Evolutionary conservation across 306 rosid species (phyloP).

Genomic region (Biancaea sappan): DNA sequence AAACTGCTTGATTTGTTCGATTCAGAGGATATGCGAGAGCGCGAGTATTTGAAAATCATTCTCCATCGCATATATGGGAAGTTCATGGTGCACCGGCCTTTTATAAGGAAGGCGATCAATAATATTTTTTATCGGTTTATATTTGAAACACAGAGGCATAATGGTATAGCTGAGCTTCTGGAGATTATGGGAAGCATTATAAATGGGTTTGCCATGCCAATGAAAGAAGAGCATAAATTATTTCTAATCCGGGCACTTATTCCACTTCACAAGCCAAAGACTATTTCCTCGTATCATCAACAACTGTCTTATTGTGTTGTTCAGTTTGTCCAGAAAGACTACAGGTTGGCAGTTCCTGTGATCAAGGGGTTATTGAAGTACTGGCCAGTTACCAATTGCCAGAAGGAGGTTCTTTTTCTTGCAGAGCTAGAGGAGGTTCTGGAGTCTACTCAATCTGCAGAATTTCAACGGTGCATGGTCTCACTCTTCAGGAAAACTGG

Average conservation of each 20-base stretch:
- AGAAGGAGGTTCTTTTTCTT: slow-evolving; percentile 78
- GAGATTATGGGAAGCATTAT: slow-evolving; percentile 74
- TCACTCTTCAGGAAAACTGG: slow-evolving; percentile 68
- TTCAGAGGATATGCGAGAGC: slow-evolving; percentile 73
- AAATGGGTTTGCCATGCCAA: slow-evolving; percentile 73
- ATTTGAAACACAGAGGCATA: slow-evolving; percentile 69
- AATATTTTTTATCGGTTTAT: slow-evolving; percentile 67
- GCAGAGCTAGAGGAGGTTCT: slow-evolving; percentile 70
- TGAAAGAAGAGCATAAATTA: slow-evolving; percentile 79
- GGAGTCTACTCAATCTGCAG: slow-evolving; percentile 52
- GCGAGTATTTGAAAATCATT: slow-evolving; percentile 66
- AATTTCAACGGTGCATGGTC: slow-evolving; percentile 52
- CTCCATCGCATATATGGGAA: slow-evolving; percentile 76
- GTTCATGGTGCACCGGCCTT: slow-evolving; percentile 77
- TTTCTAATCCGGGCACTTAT: slow-evolving; percentile 62
- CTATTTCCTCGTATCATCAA: slow-evolving; percentile 50
- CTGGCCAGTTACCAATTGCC: slow-evolving; percentile 76
- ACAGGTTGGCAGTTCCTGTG: slow-evolving; percentile 62
- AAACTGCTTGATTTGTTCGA: slow-evolving; percentile 67
- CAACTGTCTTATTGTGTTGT: slow-evolving; percentile 64
- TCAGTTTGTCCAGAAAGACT: slow-evolving; percentile 78
- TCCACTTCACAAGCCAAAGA: slow-evolving; percentile 75
- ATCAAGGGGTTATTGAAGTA: slow-evolving; percentile 68
- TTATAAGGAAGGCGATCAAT: slow-evolving; percentile 65
- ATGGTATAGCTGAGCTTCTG: slow-evolving; percentile 66